Evolutionary conservation across 441 rosid genomes (phyloP).

Genomic region (Heliophila coronopifolia): DNA sequence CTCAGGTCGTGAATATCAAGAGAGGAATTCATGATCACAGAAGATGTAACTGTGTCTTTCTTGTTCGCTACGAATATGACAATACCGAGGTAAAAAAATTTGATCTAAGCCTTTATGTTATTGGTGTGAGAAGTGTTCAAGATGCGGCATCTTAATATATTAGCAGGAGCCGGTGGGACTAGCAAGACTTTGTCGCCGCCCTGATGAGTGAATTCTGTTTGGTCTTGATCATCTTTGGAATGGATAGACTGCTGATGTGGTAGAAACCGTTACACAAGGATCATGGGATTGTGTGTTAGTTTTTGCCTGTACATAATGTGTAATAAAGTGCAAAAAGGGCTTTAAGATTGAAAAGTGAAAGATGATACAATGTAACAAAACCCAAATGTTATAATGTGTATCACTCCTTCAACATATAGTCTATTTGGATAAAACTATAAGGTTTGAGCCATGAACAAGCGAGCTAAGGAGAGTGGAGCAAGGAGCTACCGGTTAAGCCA

Average conservation of each 20-base stretch:
- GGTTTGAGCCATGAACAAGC: constrained; percentile 3
- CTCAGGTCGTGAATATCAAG: constrained; percentile 49
- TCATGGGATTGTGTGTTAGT: not conserved
- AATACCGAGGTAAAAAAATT: constrained; percentile 38
- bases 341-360: not conserved
- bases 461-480: not conserved
- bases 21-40: constrained; percentile 44
- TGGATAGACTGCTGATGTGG: not conserved
- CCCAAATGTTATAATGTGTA: too few relatives aligned
- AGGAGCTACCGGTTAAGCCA: constrained; percentile 23
- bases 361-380: not conserved
- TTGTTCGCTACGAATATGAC: constrained; percentile 55
- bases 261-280: not conserved
- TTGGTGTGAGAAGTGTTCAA: not conserved
- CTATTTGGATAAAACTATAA: not conserved
- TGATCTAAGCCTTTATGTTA: constrained; percentile 13
- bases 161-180: constrained; percentile 25
- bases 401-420: constrained; percentile 7
- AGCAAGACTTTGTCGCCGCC: constrained; percentile 25
- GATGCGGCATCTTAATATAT: constrained; percentile 3
- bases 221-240: not conserved
- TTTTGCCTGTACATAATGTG: not conserved
- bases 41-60: constrained; percentile 53
- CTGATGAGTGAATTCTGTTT: constrained; percentile 19
- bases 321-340: not conserved